Conservation (phyloP, 2,329 filamentous ascomycete genomes). For the Dactylellina parvicollis region DNA sequence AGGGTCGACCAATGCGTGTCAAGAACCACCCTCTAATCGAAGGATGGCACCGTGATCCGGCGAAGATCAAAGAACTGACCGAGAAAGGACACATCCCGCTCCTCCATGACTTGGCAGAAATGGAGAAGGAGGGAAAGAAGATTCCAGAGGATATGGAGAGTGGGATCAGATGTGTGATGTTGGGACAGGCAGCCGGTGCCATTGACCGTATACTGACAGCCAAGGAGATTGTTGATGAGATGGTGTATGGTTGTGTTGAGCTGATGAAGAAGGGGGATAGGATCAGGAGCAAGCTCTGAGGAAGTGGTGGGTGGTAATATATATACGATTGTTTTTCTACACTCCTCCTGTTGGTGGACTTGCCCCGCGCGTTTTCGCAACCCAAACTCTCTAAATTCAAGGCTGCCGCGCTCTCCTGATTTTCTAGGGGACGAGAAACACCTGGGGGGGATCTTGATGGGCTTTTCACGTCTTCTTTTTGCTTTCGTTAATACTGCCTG, state of each 20-base stretch:
- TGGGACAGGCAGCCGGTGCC: conserved; percentile 89
- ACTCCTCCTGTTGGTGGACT: background rate
- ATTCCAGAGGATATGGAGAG: conserved; percentile 76
- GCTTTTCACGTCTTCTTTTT: too few species aligned
- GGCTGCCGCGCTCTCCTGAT: too few species aligned
- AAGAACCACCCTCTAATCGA: conserved; percentile 83
- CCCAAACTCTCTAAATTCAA: too few species aligned
- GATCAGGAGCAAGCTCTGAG: conserved; percentile 37
- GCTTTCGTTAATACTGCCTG: too few species aligned
- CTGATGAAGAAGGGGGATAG: conserved; percentile 64
- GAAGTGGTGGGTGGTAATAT: background rate
- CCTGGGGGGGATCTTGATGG: too few species aligned
- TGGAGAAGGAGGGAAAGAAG: conserved; percentile 69
- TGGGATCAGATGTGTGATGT: conserved; percentile 83
- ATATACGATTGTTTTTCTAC: background rate
- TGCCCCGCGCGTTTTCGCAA: too few species aligned
- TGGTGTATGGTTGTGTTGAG: conserved; percentile 79
- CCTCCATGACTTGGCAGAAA: conserved; percentile 16
- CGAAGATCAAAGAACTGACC: conserved; percentile 78
- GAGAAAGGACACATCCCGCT: conserved; percentile 81
- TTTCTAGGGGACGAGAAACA: too few species aligned
- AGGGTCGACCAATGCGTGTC: conserved; percentile 81
- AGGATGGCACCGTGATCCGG: conserved; percentile 79
- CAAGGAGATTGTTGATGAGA: conserved; percentile 82
- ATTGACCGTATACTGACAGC: conserved; percentile 83